phyloP scores from a whole-genome alignment of 768 basidiomycete genomes.

The Mycena metata region DNA sequence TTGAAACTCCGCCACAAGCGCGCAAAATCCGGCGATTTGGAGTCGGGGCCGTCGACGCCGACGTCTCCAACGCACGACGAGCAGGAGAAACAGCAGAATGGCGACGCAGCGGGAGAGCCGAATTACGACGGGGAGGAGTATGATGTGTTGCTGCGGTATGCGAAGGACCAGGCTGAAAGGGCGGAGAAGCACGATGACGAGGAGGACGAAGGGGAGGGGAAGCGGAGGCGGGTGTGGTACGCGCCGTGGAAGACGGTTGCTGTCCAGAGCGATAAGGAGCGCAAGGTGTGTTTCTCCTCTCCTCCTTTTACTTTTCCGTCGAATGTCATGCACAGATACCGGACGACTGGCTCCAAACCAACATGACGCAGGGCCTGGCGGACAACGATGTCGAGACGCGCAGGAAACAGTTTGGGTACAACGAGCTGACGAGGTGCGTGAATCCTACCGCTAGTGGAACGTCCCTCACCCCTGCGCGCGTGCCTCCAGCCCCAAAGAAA shows the following conservation, averaged over 20 bases:
- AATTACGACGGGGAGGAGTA: constrained; percentile 51
- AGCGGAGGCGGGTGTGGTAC: constrained; percentile 56
- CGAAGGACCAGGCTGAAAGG: constrained; percentile 47
- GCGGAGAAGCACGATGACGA: constrained; percentile 44
- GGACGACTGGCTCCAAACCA: constrained; percentile 56
- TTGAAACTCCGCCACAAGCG: constrained; percentile 23
- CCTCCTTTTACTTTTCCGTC: no score
- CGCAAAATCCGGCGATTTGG: constrained; percentile 21
- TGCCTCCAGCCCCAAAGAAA: constrained; percentile 49
- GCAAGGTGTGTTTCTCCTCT: constrained; percentile 43
- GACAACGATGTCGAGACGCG: constrained; percentile 50
- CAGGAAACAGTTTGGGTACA: constrained; percentile 53
- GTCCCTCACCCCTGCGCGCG: no score
- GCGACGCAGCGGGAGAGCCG: neutral
- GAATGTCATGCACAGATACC: constrained; percentile 44
- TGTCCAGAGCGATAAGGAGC: constrained; percentile 41
- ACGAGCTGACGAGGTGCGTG: constrained; percentile 57
- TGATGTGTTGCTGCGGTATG: constrained; percentile 52
- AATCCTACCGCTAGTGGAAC: neutral
- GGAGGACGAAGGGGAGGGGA: constrained; percentile 37
- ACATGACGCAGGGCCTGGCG: constrained; percentile 52
- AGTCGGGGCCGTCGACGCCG: constrained; percentile 19
- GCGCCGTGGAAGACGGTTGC: constrained; percentile 59
- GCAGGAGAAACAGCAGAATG: neutral
- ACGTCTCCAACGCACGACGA: constrained; percentile 11